A percentile compares a stretch with the other conserved stretches of the same genome.
These are phyloP conservation scores for Trichoderma virens DNA, from an alignment of 495 filamentous ascomycete genomes.

Conservation along the genomic window DNA sequence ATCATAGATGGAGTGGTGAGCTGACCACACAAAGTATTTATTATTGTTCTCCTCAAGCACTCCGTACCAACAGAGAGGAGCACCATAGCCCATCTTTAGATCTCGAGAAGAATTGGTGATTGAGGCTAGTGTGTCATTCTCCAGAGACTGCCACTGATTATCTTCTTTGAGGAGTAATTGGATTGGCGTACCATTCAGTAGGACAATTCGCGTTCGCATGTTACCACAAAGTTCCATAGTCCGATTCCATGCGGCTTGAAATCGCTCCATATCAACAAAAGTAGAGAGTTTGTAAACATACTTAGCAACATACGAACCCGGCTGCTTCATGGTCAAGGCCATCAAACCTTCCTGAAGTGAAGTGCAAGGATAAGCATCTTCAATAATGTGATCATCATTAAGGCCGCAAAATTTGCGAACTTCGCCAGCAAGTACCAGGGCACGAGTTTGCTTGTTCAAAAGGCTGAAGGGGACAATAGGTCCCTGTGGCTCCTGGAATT, in stretches of 20 bases:
- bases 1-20: constrained; percentile 8
- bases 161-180: constrained; percentile 19
- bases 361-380: constrained; percentile 38
- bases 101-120: background rate
- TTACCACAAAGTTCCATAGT: constrained; percentile 52
- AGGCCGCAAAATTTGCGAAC: background rate
- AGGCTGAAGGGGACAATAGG: background rate
- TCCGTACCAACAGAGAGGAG: constrained; percentile 1
- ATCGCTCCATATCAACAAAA: constrained; percentile 30
- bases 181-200: constrained; percentile 12
- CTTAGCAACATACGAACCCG: constrained; percentile 32
- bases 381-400: background rate
- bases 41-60: constrained; percentile 2
- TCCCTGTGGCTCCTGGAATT: background rate
- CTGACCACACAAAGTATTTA: constrained; percentile 13
- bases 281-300: constrained; percentile 36
- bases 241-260: constrained; percentile 41
- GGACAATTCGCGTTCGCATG: constrained; percentile 47
- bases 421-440: background rate
- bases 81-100: background rate
- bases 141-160: background rate
- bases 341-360: constrained; percentile 47
- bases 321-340: constrained; percentile 32
- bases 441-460: background rate
- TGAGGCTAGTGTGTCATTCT: background rate